Base-by-base conservation (phyloP, 208 protist species). In the Balamuthia mandrillaris region DNA sequence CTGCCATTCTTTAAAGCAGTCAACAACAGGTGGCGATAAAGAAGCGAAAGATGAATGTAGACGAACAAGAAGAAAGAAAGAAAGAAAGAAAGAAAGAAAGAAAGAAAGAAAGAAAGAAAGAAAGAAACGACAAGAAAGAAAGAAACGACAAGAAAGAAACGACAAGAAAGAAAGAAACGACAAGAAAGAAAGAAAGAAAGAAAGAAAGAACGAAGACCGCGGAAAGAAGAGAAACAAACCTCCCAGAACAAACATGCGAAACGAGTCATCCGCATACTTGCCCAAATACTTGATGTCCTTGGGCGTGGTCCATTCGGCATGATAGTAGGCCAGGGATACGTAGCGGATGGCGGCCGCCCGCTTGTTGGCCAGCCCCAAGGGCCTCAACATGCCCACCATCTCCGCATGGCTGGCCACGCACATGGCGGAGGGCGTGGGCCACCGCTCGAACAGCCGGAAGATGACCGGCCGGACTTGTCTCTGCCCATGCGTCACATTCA, bases 231-330 rank as follows among this genome's bases (percentile, higher is more conserved):
- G n/a, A 4, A 35, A 39, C 31, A 14, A 27, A 14, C 61, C 61
- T 70, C 66, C 66, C 1, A 75, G 66, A 27, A 37, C 47, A 44
- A 75, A 75, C 24, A 75, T 37, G 7, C 66, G 66, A 16, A 54
- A 75, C 1, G 66, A 75, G n/a, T 75, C 66, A 31, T 75, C 66
- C 27, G 66, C 66, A 31, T 75, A 75, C n/a, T 52, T 51, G 33
- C 66, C 66, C 47, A 75, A 75, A 44, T 75, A 52, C 66, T 75
- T 75, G 66, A 75, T 39, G 42, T 75, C 66, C 27, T 10, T 27
- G 0, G 66, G 66, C 1, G 66, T 75, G 41, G 27, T 24, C 66
- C 66, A 75, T 1, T 24, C 27, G 21, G 21, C 12, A n/a, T 75
- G 42, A 18, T 56, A 45, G 29, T 75, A 75, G 24, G 66, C 54